Evolutionary conservation across 192 early-diverging fungal genomes (phyloP), one percentile per base, ranked within the genome.

Genomic region (Allomyces macrogynus): DNA sequence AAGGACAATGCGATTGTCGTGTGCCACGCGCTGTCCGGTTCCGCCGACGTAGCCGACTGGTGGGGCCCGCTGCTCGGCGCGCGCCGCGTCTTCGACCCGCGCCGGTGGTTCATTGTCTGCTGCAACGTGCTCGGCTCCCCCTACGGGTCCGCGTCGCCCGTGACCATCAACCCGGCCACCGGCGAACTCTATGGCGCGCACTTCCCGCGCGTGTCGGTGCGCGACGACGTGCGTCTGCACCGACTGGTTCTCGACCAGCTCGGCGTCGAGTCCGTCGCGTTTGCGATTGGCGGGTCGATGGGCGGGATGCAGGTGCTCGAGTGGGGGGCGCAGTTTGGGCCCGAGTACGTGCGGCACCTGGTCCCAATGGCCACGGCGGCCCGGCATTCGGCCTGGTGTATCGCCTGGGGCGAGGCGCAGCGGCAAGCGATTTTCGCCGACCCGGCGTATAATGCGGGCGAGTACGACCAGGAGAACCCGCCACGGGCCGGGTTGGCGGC

Each of bases 291-390:
- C 43, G 96, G 96, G 1, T 95, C 92, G 10, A 88, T 99, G 86
- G 96, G 96, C 63, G 96, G 96, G 11, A 97, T 99, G 92, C 90
- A 93, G 72, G 87, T 85, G 22, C 71, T 99, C 60, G 96, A 99
- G 74, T 99, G 94, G 94, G 49, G 49, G 0, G 81, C 88, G 23
- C 86, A 88, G 72, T 87, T 90, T 73, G 93, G 92, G 42, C 67
- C 70, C 1, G 86, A 91, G 1, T 95, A 92, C 71, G 88, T 97
- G 24, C 83, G 84, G n/a, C 81, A 84, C 63, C 80, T 99, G 61
- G 84, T 95, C 22, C 90, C 92, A 1, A 93, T 99, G 71, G 94
- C 96, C 43, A 93, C 92, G 14, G 91, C 88, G 14, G 91, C 88
- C 20, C 81, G 89, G 63, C 91, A 95, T 75, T 96, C 94, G 10